Evolutionary conservation across 2,329 filamentous ascomycete genomes (phyloP), one percentile per base, ranked within the genome.

Genomic region (Aspergillus tanneri): DNA sequence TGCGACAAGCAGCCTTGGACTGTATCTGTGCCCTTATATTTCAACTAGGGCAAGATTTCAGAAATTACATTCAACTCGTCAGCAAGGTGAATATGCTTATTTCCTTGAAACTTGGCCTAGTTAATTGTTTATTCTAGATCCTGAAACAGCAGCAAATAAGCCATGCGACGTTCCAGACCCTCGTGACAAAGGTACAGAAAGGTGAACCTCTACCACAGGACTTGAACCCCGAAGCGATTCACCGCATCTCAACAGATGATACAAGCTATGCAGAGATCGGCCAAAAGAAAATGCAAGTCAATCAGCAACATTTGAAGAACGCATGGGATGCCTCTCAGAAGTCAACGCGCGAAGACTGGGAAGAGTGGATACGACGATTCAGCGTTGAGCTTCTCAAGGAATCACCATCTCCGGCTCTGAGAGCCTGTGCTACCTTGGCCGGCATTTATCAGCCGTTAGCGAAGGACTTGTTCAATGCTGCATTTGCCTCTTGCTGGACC

Each of bases 401-500:
- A 66, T 96, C 91, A 2, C 93, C 93, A 3, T 96, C 96, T 56
- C 93, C 96, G 63, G 92, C 95, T 8, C 78, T 99, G 1, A 82
- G 93, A 55, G 93, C 93, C 35, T 99, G 95, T 66, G 93, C 92
- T 30, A 88, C 87, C 49, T 77, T 99, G 27, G 93, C 91, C 23
- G 92, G 88, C 56, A 86, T 93, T 11, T 96, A 97, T 68, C 85
- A 91, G 27, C 92, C 93, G 0, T 80, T 99, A 30, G 91, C 95
- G 8, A 85, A 90, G 47, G 92, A 95, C 62, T 77, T 99, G 2
- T 99, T 99, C 79, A 99, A 99, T 68, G 96, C 93, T 11, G 93
- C 93, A 0, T 99, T 99, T 62, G 92, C 97, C 2, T 97, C 92
- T 3, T 99, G 93, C 71, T 99, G 93, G 93, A 95, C 90, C 40